phyloP scores from a whole-genome alignment of 2,329 filamentous ascomycete genomes.

The Sarocladium strictum region DNA sequence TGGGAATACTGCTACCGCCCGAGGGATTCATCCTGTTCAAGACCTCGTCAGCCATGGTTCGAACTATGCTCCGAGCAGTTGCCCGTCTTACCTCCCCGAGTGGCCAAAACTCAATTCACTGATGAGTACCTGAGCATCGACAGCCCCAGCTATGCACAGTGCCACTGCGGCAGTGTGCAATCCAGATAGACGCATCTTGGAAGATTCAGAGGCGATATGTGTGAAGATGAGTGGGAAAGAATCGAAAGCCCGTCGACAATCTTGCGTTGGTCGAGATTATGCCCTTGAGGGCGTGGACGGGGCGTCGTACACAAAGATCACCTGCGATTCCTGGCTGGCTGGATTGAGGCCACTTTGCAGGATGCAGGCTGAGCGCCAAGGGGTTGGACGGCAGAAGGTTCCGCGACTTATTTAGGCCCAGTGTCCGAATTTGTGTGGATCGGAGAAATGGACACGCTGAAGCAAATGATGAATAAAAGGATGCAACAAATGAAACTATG shows the following conservation, averaged over 20 bases:
- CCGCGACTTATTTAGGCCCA: neutral
- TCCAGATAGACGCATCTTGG: conserved; percentile 35
- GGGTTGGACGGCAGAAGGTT: neutral
- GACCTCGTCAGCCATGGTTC: no score
- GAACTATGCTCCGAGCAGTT: no score
- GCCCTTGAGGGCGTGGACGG: neutral
- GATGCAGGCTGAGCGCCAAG: conserved; percentile 7
- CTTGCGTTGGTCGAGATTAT: neutral
- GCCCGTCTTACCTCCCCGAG: conserved; percentile 46
- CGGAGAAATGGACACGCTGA: neutral
- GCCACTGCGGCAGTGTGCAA: conserved; percentile 29
- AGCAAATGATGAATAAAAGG: neutral
- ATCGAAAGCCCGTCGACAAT: neutral
- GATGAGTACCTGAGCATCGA: conserved; percentile 55
- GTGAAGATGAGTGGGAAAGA: neutral
- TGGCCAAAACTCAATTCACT: conserved; percentile 75
- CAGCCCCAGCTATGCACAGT: conserved; percentile 40
- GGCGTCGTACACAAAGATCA: neutral
- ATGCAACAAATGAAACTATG: neutral
- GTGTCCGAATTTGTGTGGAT: neutral
- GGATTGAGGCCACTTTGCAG: conserved; percentile 9
- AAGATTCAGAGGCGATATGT: neutral
- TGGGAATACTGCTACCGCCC: conserved; percentile 33
- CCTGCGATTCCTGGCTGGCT: neutral
- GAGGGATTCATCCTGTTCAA: conserved; percentile 5